Conservation (phyloP, 768 basidiomycete species). For the Mycena alexandri region DNA sequence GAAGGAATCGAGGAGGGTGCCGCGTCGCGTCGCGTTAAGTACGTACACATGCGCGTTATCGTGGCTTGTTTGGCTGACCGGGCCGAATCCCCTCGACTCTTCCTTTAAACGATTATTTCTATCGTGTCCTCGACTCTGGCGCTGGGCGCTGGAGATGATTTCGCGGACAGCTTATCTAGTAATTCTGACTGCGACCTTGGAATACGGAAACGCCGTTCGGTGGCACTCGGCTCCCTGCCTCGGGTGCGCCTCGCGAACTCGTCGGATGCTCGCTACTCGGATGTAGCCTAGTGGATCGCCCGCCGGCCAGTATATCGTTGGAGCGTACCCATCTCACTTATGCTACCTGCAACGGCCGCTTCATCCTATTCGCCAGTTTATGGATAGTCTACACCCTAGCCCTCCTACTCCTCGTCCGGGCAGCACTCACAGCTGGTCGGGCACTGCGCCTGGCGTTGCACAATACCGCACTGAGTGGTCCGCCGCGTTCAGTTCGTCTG, state of each 20-base stretch:
- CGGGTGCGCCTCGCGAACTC: background rate
- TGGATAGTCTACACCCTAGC: slow-evolving; percentile 34
- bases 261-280: slow-evolving; percentile 29
- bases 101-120: too few species aligned
- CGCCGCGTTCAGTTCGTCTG: background rate
- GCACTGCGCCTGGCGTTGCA: slow-evolving; percentile 19
- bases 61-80: too few species aligned
- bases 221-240: slow-evolving; percentile 6
- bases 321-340: background rate
- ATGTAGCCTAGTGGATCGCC: slow-evolving; percentile 23
- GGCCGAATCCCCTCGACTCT: too few species aligned
- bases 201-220: too few species aligned
- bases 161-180: too few species aligned
- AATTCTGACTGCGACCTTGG: too few species aligned
- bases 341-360: slow-evolving; percentile 5
- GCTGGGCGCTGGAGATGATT: too few species aligned
- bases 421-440: background rate
- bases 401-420: slow-evolving; percentile 23
- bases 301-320: background rate
- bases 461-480: slow-evolving; percentile 24
- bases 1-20: too few species aligned
- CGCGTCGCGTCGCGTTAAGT: too few species aligned
- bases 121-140: too few species aligned
- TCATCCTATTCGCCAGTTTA: slow-evolving; percentile 34
- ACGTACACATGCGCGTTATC: too few species aligned